phyloP scores from a whole-genome alignment of 164 flowering plant genomes.

The Magnolia sinica region DNA sequence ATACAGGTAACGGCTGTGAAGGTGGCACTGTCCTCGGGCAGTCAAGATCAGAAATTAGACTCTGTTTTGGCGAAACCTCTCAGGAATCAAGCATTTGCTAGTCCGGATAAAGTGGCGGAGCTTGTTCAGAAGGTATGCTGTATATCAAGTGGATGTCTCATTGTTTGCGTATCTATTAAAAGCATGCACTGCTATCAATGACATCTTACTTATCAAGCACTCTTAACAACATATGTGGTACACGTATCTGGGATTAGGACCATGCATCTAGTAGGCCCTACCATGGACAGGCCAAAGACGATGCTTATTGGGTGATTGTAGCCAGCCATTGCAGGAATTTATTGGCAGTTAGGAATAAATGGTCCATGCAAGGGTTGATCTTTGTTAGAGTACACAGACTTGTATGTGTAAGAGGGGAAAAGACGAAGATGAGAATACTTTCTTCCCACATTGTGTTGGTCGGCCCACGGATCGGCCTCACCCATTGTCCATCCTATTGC shows the following conservation, averaged over 20 bases:
- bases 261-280: neutral
- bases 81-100: constrained; percentile 90
- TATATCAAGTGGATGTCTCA: neutral
- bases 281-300: neutral
- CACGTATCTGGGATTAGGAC: neutral
- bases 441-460: no score
- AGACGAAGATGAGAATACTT: no score
- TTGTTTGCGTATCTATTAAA: neutral
- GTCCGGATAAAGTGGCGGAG: constrained; percentile 92
- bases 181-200: neutral
- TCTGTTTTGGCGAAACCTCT: constrained; percentile 68
- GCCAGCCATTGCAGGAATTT: neutral
- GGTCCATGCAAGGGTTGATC: neutral
- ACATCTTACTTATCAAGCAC: neutral
- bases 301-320: neutral
- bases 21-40: constrained; percentile 77
- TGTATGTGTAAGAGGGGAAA: no score
- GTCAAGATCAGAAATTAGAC: constrained; percentile 57
- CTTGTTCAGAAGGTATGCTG: constrained; percentile 79
- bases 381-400: no score
- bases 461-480: no score
- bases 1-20: constrained; percentile 87
- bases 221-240: neutral
- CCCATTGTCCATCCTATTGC: no score
- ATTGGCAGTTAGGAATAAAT: neutral